phyloP scores from a whole-genome alignment of 768 basidiomycete genomes.

The Leccinum imitatum region DNA sequence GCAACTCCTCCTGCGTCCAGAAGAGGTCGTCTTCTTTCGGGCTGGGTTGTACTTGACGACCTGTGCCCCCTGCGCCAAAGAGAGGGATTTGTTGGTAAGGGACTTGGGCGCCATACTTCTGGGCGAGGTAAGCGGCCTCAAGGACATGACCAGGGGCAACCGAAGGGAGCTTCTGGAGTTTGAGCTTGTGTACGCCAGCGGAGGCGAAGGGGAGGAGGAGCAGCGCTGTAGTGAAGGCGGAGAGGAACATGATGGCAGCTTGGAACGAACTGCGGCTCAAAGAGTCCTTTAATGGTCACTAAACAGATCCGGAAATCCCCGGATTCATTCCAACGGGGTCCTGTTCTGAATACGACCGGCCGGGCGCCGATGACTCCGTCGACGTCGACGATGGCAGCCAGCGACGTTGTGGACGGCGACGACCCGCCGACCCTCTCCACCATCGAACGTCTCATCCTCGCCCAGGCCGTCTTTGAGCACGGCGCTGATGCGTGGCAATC shows the following conservation, averaged over 20 bases:
- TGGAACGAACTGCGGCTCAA: slow-evolving; percentile 4
- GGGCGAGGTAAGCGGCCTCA: slow-evolving; percentile 83
- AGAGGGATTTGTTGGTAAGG: slow-evolving; percentile 57
- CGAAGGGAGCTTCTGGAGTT: slow-evolving; percentile 80
- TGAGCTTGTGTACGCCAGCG: slow-evolving; percentile 75
- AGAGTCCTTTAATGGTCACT: slow-evolving; percentile 26
- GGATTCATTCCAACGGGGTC: slow-evolving; percentile 12
- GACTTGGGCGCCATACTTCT: slow-evolving; percentile 76
- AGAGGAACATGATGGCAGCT: slow-evolving; percentile 41
- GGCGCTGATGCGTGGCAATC: slow-evolving; percentile 68
- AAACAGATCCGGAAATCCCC: slow-evolving; percentile 17
- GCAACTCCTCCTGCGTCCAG: slow-evolving; percentile 76
- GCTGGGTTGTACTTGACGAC: slow-evolving; percentile 55
- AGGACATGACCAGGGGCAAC: slow-evolving; percentile 60
- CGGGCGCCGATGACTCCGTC: slow-evolving; percentile 2
- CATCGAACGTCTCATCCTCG: slow-evolving; percentile 75
- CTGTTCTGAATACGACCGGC: background rate
- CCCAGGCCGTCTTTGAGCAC: slow-evolving; percentile 84
- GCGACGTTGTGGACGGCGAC: slow-evolving; percentile 8
- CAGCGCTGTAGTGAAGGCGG: slow-evolving; percentile 36
- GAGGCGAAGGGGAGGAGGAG: slow-evolving; percentile 47
- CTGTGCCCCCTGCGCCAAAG: slow-evolving; percentile 71
- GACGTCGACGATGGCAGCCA: slow-evolving; percentile 13
- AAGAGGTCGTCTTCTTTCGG: slow-evolving; percentile 59
- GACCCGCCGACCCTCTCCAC: slow-evolving; percentile 25